Evolutionary conservation across 257 asterid genomes (phyloP).

Genomic region (Eustoma russellianum): DNA sequence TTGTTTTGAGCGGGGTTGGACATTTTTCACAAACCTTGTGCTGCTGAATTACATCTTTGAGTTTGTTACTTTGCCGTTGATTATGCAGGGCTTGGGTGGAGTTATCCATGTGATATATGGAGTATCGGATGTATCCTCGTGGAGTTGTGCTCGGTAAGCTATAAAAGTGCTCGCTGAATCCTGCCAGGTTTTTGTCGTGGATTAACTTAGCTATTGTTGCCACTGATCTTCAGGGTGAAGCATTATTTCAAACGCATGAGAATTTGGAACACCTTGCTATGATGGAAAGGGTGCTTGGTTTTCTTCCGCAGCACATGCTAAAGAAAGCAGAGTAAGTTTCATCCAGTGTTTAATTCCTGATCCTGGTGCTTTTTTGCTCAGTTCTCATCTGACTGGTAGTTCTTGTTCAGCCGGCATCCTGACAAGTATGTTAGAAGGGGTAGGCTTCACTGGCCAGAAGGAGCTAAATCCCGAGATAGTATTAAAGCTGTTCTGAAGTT

Average conservation of each 20-base stretch:
- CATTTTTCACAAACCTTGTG: background rate
- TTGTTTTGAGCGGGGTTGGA: background rate
- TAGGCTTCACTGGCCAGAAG: constrained; percentile 81
- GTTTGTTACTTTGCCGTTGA: constrained; percentile 13
- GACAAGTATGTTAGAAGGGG: constrained; percentile 72
- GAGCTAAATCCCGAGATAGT: constrained; percentile 76
- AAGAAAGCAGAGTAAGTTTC: constrained; percentile 63
- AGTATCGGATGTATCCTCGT: constrained; percentile 83
- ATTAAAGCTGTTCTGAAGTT: constrained; percentile 64
- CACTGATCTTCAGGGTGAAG: constrained; percentile 49
- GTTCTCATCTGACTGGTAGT: too few relatives aligned
- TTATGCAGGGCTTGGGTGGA: constrained; percentile 78
- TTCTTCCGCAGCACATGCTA: constrained; percentile 66
- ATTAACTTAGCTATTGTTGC: background rate
- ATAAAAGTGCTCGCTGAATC: background rate
- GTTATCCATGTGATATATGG: constrained; percentile 86
- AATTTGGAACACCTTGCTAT: constrained; percentile 93
- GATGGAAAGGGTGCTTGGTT: constrained; percentile 93
- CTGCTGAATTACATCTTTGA: constrained; percentile 4
- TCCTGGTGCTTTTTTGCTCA: too few relatives aligned
- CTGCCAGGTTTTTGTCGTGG: background rate
- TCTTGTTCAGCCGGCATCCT: constrained; percentile 45
- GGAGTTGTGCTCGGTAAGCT: constrained; percentile 84
- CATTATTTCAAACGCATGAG: constrained; percentile 85
- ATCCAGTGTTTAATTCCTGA: background rate